Conservation (phyloP, 2,329 filamentous ascomycete species). For the Sphaceloma murrayae region DNA sequence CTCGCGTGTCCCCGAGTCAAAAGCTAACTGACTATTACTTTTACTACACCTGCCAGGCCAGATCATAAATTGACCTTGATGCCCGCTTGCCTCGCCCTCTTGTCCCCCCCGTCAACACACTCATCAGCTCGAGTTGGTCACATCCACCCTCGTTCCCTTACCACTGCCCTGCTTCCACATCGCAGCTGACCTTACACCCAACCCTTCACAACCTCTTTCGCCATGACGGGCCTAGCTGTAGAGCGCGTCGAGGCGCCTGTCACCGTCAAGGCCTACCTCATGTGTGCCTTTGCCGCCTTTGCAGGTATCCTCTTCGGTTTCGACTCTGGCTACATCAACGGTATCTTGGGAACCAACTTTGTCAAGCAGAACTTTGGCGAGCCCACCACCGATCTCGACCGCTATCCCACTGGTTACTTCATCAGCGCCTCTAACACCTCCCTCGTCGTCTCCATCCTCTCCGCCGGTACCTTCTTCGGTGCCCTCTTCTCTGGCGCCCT, state of each 20-base stretch:
- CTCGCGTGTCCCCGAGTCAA: conserved; percentile 12
- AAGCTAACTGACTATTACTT: conserved; percentile 1
- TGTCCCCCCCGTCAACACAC: neutral
- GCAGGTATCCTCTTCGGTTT: conserved; percentile 54
- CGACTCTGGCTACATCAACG: conserved; percentile 48
- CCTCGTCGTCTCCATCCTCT: conserved; percentile 63
- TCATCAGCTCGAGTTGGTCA: conserved; percentile 8
- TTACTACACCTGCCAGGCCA: too few relatives aligned
- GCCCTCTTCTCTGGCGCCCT: conserved; percentile 49
- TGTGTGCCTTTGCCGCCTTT: conserved; percentile 52
- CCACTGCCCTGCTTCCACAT: neutral
- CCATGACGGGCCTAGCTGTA: conserved; percentile 18
- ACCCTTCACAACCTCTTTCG: conserved; percentile 10
- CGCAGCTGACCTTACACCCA: neutral
- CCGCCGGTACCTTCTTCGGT: conserved; percentile 68
- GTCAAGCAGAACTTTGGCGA: conserved; percentile 34
- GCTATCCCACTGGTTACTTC: conserved; percentile 21
- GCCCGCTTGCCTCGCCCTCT: conserved; percentile 4
- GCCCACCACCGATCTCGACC: conserved; percentile 15
- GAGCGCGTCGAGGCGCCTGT: conserved; percentile 30
- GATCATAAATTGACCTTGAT: conserved; percentile 14
- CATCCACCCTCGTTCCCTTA: neutral
- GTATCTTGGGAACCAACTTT: conserved; percentile 42
- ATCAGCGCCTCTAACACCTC: conserved; percentile 38
- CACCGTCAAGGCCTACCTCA: conserved; percentile 43